These are phyloP conservation scores for Salix caprea DNA, from an alignment of 345 rosid genomes.

Conservation along the genomic window DNA sequence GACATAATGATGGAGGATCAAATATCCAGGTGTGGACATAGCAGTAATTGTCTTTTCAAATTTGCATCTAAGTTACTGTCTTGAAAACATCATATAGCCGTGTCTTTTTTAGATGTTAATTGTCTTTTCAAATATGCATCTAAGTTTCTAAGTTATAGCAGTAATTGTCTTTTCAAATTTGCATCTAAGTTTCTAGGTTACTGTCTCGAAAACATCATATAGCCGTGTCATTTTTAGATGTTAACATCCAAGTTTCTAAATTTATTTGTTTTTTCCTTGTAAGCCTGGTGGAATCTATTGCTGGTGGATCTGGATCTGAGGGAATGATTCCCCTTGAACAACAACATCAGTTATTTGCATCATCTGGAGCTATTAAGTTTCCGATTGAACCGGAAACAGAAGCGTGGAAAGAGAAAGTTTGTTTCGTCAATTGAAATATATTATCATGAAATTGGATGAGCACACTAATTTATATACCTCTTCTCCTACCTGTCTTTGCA, in stretches of 20 bases:
- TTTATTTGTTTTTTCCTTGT: slow-evolving; percentile 16
- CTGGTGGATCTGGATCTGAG: slow-evolving; percentile 72
- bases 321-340: slow-evolving; percentile 53
- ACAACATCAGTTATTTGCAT: slow-evolving; percentile 74
- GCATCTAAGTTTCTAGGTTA: neutral
- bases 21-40: slow-evolving; percentile 41
- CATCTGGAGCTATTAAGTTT: slow-evolving; percentile 83
- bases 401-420: slow-evolving; percentile 96
- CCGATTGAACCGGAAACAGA: slow-evolving; percentile 68
- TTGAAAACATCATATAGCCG: too few relatives aligned
- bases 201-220: neutral
- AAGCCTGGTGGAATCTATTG: slow-evolving; percentile 68
- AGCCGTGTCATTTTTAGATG: neutral
- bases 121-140: too few relatives aligned
- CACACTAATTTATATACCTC: neutral
- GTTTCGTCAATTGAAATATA: slow-evolving; percentile 6
- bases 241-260: slow-evolving; percentile 1
- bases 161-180: neutral
- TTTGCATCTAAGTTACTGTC: neutral
- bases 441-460: neutral
- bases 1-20: slow-evolving; percentile 87
- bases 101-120: too few relatives aligned
- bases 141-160: too few relatives aligned
- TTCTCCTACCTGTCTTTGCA: slow-evolving; percentile 21
- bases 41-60: neutral